A percentile compares a stretch with the other conserved stretches of the same genome.
These are phyloP conservation scores for Talaromyces nanjingensis DNA, from an alignment of 495 filamentous ascomycete species.

Conservation along the genomic window DNA sequence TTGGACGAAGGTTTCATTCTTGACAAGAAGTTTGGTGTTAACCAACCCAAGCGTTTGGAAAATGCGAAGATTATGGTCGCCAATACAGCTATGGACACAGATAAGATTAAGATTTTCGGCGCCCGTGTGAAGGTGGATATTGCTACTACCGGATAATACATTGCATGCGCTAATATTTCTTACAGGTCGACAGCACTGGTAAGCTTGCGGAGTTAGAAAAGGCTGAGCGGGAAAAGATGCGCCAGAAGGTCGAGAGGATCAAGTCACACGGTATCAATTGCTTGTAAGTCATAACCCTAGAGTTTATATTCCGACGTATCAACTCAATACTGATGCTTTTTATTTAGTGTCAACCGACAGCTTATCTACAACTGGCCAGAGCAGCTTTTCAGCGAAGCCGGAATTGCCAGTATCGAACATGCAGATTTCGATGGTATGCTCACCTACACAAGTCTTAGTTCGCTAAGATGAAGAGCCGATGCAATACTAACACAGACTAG, in stretches of 20 bases:
- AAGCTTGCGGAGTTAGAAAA: conserved; percentile 96
- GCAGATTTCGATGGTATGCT: conserved; percentile 83
- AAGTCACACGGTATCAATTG: conserved; percentile 99
- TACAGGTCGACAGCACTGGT: conserved; percentile 64
- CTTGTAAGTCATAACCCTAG: conserved; percentile 39
- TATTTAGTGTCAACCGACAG: conserved; percentile 73
- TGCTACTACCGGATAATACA: not conserved
- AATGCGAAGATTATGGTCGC: conserved; percentile 97
- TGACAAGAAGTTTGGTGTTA: conserved; percentile 97
- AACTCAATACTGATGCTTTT: not conserved
- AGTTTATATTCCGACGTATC: not conserved
- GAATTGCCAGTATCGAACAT: conserved; percentile 97
- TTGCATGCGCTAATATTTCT: not conserved
- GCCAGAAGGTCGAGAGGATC: conserved; percentile 95
- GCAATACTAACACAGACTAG: not conserved
- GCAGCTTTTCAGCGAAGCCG: conserved; percentile 95
- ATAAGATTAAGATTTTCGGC: conserved; percentile 99
- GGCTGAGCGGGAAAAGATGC: conserved; percentile 99
- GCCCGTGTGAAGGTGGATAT: conserved; percentile 71
- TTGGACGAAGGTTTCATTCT: conserved; percentile 97
- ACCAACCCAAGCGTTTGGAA: conserved; percentile 94
- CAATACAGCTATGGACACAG: conserved; percentile 98
- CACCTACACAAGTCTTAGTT: not conserved
- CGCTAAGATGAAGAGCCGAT: not conserved
- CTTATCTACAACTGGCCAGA: conserved; percentile 99